These are phyloP conservation scores for Aphanocladium album DNA, from an alignment of 2,329 filamentous ascomycete genomes.

Conservation along the genomic window DNA sequence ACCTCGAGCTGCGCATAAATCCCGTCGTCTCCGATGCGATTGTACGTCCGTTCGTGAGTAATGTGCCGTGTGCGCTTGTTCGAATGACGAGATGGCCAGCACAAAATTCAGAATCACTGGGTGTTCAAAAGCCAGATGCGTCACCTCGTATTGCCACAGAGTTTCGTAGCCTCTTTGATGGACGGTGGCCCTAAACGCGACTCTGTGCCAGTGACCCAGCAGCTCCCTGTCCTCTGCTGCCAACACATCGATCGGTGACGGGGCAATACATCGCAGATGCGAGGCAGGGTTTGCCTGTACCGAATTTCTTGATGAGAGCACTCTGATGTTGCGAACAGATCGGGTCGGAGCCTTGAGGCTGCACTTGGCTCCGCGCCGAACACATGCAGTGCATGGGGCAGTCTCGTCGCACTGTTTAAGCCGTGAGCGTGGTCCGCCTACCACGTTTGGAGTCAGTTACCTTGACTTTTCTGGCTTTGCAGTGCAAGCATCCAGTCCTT, in stretches of 20 bases:
- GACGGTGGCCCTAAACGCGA: not conserved
- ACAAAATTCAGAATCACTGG: not conserved
- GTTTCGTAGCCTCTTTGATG: not conserved
- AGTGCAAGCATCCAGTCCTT: not conserved
- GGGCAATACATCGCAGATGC: not conserved
- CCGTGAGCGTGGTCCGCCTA: not conserved
- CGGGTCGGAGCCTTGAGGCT: not conserved
- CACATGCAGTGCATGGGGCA: not conserved
- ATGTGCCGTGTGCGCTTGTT: not conserved
- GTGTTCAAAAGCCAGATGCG: not conserved
- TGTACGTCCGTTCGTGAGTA: not conserved
- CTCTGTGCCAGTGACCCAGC: not conserved
- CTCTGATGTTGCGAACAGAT: not conserved
- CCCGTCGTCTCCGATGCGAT: not conserved
- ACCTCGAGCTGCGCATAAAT: not conserved
- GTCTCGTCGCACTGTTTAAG: not conserved
- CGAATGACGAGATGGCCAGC: not conserved
- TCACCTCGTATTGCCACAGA: not conserved
- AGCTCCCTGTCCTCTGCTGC: not conserved
- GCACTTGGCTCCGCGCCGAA: not conserved
- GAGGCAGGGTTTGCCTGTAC: not conserved
- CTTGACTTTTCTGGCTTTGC: not conserved
- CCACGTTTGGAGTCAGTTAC: not conserved
- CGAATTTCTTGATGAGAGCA: not conserved
- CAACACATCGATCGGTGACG: not conserved